Evolutionary conservation across 1,139 yeast species (phyloP), one percentile per base, ranked within the genome.

Genomic region (Meyerozyma guilliermondii): DNA sequence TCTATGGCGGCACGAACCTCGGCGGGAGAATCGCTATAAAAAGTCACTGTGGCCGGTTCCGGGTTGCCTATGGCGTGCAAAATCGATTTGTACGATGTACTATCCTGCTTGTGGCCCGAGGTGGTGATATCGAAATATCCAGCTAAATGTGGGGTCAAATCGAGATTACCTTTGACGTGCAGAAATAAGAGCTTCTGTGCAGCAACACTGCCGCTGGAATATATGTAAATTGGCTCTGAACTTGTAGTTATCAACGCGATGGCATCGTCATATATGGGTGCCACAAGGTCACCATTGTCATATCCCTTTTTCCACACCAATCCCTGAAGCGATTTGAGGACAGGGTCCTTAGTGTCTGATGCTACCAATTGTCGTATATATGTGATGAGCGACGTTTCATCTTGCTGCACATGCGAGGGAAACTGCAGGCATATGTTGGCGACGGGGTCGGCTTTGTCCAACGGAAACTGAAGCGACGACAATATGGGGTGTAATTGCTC

Each of bases 101-200:
- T 35, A 18, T 78, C 83, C 14, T 68, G 70, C 59, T 91, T 91
- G 50, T 70, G 77, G 0, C 98, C 98, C 1, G 91, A 80, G 10
- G 91, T 87, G 39, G 81, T 80, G 35, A 95, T 87, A 61, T 91
- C 98, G 56, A 80, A 91, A 63, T 88, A 89, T 5, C 85, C 95
- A 6, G 68, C 52, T 28, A 91, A 58, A 24, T 60, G 56, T 1
- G 63, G 59, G 41, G 79, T 85, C 56, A 88, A 60, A 59, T 86
- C 84, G 16, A 62, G 52, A 7, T 61, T 50, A 30, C 55, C 63
- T 38, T 65, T 62, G 5, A 86, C 91, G 57, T 87, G 77, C 0
- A 72, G 73, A 56, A 91, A 87, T 45, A 91, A 66, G 46, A 89
- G 65, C 49, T 82, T 82, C 55, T 91, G 98, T 0, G 97, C 97